Percentiles rank a stretch among this genome's conserved stretches.
Conservation (phyloP, 306 rosid species). For the Prunus mira region DNA sequence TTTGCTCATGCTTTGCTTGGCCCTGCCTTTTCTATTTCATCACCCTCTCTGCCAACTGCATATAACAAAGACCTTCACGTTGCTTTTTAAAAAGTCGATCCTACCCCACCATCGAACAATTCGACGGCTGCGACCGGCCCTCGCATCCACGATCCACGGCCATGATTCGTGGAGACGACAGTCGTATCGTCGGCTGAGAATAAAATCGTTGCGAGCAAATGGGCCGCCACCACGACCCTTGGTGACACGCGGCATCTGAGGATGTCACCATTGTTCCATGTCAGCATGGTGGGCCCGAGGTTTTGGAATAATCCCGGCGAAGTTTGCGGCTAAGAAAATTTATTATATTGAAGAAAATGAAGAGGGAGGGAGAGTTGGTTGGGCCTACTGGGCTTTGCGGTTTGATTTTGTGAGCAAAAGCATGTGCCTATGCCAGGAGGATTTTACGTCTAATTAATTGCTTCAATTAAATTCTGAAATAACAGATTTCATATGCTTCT, state of each 20-base stretch:
- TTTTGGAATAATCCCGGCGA: constrained; percentile 36
- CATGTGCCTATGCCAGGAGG: constrained; percentile 54
- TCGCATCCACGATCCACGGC: constrained; percentile 17
- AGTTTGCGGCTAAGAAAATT: constrained; percentile 40
- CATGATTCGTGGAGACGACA: constrained; percentile 10
- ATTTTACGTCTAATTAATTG: constrained; percentile 12
- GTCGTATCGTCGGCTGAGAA: constrained; percentile 15
- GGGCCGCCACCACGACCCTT: constrained; percentile 18
- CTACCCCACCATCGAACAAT: background rate
- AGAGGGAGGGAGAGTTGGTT: background rate
- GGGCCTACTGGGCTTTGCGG: constrained; percentile 41
- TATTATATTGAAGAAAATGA: background rate
- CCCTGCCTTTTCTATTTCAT: constrained; percentile 17
- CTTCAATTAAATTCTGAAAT: background rate
- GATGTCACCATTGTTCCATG: constrained; percentile 31
- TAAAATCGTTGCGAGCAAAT: constrained; percentile 22
- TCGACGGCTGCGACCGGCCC: background rate
- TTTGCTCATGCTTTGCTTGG: background rate
- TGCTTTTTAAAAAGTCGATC: constrained; percentile 12
- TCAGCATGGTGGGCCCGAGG: constrained; percentile 20
- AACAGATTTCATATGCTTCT: constrained; percentile 5
- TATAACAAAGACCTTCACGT: constrained; percentile 53
- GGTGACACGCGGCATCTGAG: background rate
- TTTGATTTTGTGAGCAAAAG: constrained; percentile 51
- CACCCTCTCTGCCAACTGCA: constrained; percentile 9